Conservation (phyloP, 1,139 yeast species). For the Zygoascus meyerae region DNA sequence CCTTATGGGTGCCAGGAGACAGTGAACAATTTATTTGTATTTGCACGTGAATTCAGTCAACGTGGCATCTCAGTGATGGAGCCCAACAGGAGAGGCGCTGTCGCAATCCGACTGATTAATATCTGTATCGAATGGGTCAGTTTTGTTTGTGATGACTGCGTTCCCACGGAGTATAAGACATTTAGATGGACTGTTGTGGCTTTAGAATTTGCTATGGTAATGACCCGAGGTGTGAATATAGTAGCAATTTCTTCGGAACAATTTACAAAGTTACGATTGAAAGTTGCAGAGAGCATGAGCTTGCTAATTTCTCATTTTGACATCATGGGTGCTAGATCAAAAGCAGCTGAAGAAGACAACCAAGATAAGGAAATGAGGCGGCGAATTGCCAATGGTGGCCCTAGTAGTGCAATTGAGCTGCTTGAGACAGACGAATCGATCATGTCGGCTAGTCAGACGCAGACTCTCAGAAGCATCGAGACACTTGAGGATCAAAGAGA, state of each 20-base stretch:
- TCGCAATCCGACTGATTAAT: conserved; percentile 68
- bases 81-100: conserved; percentile 57
- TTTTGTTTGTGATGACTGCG: conserved; percentile 90
- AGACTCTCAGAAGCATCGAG: conserved; percentile 53
- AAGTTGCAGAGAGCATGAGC: conserved; percentile 94
- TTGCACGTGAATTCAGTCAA: conserved; percentile 79
- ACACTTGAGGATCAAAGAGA: conserved; percentile 54
- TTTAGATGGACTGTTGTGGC: conserved; percentile 97
- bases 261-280: conserved; percentile 63
- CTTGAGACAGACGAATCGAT: conserved; percentile 55
- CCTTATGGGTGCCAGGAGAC: conserved; percentile 55
- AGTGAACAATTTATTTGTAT: conserved; percentile 68
- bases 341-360: conserved; percentile 67
- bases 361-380: conserved; percentile 43
- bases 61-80: conserved; percentile 64
- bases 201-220: conserved; percentile 91
- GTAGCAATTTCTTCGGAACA: conserved; percentile 73
- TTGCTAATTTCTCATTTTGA: conserved; percentile 91
- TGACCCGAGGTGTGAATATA: conserved; percentile 87
- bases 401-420: conserved; percentile 24
- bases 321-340: conserved; percentile 96
- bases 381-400: conserved; percentile 31
- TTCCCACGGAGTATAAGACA: conserved; percentile 83
- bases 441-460: conserved; percentile 50
- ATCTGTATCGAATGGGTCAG: conserved; percentile 87